Percentiles rank a stretch among this genome's conserved stretches.
These are phyloP conservation scores for Penicillium glabrum DNA, from an alignment of 2,329 filamentous ascomycete species.

Conservation along the genomic window DNA sequence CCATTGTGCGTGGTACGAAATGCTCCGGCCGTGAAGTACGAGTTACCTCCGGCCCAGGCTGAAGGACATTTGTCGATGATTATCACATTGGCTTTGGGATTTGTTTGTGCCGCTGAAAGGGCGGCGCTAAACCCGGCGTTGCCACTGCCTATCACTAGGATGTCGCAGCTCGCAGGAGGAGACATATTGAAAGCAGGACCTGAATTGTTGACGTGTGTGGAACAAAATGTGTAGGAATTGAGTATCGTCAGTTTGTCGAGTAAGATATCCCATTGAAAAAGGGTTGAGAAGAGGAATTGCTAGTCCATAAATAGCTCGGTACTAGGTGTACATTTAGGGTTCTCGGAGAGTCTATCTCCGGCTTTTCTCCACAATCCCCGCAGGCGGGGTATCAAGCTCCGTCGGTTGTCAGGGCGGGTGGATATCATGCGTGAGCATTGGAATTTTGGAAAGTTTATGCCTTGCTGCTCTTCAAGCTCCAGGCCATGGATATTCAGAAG, in stretches of 20 bases:
- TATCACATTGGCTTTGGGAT: conserved; percentile 42
- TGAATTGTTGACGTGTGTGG: background rate
- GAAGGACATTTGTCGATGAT: conserved; percentile 62
- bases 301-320: background rate
- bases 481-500: too few relatives aligned
- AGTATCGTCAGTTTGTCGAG: background rate
- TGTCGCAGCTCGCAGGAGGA: conserved; percentile 19
- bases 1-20: conserved; percentile 60
- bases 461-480: too few relatives aligned
- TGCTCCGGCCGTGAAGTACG: conserved; percentile 65
- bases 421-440: too few relatives aligned
- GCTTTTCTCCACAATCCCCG: background rate
- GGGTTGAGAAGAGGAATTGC: background rate
- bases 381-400: conserved; percentile 3
- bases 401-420: background rate
- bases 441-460: too few relatives aligned
- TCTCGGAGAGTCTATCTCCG: conserved; percentile 6
- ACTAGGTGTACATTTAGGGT: background rate
- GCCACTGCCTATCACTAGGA: conserved; percentile 61
- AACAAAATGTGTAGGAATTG: background rate
- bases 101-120: conserved; percentile 53
- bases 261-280: background rate
- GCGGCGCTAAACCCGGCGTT: conserved; percentile 66
- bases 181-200: background rate
- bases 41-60: conserved; percentile 63